Evolutionary conservation across 768 basidiomycete genomes (phyloP).

Genomic region (Rhizopogon vesiculosus): DNA sequence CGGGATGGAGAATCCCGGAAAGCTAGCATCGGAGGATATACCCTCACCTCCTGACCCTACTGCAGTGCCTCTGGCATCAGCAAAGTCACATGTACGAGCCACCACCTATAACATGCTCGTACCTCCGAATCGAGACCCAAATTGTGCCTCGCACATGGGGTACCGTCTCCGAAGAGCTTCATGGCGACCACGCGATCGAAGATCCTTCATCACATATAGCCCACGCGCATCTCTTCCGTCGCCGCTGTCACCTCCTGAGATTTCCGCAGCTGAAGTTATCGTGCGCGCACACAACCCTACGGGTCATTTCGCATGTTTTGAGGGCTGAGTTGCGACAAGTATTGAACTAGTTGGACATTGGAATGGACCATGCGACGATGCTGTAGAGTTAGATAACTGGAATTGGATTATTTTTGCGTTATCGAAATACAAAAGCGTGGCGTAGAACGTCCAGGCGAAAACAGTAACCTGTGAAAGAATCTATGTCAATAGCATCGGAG

Average conservation of each 20-base stretch:
- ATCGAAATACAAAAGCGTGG: too few relatives aligned
- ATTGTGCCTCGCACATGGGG: too few relatives aligned
- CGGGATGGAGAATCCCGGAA: neutral
- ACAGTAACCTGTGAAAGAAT: too few relatives aligned
- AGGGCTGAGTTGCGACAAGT: neutral
- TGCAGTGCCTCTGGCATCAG: neutral
- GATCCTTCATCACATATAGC: slow-evolving; percentile 54
- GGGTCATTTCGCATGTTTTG: neutral
- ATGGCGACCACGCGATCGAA: slow-evolving; percentile 31
- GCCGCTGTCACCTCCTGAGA: slow-evolving; percentile 54
- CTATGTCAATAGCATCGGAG: too few relatives aligned
- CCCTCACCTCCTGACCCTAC: slow-evolving; percentile 7
- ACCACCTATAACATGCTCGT: neutral
- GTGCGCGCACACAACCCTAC: neutral
- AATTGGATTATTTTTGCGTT: too few relatives aligned
- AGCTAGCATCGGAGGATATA: neutral
- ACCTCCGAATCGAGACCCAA: neutral
- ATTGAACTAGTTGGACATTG: neutral
- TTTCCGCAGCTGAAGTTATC: slow-evolving; percentile 24
- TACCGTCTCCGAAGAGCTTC: slow-evolving; percentile 40
- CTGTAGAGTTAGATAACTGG: neutral
- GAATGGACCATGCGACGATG: neutral
- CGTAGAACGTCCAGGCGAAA: too few relatives aligned
- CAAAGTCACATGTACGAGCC: neutral
- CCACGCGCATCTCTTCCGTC: slow-evolving; percentile 61